These are phyloP conservation scores for Boletus vermiculosoides DNA, from an alignment of 768 basidiomycete species.

Conservation along the genomic window DNA sequence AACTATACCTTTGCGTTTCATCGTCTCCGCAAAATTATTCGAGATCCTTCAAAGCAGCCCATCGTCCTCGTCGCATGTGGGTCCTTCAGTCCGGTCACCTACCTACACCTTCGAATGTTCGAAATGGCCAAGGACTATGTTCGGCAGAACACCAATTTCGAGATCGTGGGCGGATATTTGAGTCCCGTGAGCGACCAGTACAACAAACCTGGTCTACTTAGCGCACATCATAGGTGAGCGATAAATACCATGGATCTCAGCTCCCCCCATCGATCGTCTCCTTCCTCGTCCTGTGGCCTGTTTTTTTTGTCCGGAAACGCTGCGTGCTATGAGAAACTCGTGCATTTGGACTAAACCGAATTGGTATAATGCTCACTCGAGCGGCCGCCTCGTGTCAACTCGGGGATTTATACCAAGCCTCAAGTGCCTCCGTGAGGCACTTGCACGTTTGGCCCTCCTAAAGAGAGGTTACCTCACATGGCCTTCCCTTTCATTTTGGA, in stretches of 20 bases:
- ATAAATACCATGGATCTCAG: not conserved
- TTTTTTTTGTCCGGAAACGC: not conserved
- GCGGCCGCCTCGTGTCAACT: constrained; percentile 21
- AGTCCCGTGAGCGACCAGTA: constrained; percentile 96
- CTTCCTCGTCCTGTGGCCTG: not conserved
- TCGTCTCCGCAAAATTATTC: constrained; percentile 57
- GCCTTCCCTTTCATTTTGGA: constrained; percentile 5
- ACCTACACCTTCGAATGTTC: constrained; percentile 97
- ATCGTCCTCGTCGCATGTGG: constrained; percentile 95
- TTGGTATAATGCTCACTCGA: constrained; percentile 9
- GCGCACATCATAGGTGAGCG: constrained; percentile 82
- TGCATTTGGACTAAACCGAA: constrained; percentile 5
- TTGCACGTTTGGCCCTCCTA: constrained; percentile 2
- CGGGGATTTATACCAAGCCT: not conserved
- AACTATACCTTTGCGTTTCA: constrained; percentile 68
- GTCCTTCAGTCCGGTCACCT: constrained; percentile 97
- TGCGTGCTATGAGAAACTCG: constrained; percentile 1
- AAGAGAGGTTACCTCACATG: constrained; percentile 14
- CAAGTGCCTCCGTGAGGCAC: constrained; percentile 1
- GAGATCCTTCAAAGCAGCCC: constrained; percentile 71
- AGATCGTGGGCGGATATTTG: constrained; percentile 93
- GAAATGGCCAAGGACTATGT: constrained; percentile 99
- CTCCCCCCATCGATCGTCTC: not conserved
- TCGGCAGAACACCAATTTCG: constrained; percentile 87
- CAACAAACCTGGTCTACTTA: constrained; percentile 93